Percentiles rank a stretch among this genome's conserved stretches.
phyloP scores from a whole-genome alignment of 2,329 filamentous ascomycete species.

The Pseudopithomyces maydicus region DNA sequence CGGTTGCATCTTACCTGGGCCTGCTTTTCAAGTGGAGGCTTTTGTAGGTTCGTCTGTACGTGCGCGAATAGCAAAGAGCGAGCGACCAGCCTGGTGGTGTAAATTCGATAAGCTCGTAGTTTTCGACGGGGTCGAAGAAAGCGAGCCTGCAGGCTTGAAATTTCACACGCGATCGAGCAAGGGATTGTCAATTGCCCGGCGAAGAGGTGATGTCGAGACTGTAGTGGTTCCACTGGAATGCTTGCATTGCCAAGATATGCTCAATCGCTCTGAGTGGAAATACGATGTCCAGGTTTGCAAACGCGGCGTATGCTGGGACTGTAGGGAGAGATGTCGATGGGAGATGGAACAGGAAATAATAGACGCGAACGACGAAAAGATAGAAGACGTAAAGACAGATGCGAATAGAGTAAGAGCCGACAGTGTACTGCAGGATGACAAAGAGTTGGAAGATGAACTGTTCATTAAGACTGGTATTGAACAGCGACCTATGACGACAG shows the following conservation, averaged over 20 bases:
- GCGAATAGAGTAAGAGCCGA: constrained; percentile 34
- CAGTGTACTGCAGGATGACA: constrained; percentile 34
- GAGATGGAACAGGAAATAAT: constrained; percentile 26
- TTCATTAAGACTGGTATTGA: constrained; percentile 30
- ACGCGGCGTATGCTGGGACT: constrained; percentile 41
- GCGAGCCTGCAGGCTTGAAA: constrained; percentile 15
- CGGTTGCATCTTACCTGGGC: constrained; percentile 37
- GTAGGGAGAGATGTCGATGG: constrained; percentile 40
- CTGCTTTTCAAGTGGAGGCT: constrained; percentile 21
- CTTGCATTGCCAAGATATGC: constrained; percentile 39
- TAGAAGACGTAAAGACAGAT: constrained; percentile 15
- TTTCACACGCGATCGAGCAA: constrained; percentile 35
- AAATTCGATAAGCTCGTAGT: constrained; percentile 41
- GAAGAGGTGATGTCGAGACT: constrained; percentile 33
- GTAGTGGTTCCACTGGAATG: constrained; percentile 39
- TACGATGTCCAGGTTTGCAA: constrained; percentile 41
- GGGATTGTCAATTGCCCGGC: constrained; percentile 35
- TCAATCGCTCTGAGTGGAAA: constrained; percentile 40
- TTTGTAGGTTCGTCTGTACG: constrained; percentile 35
- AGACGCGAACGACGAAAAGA: not conserved
- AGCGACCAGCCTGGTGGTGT: constrained; percentile 42
- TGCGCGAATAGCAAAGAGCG: constrained; percentile 27
- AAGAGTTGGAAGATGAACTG: constrained; percentile 21
- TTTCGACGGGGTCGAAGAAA: constrained; percentile 32
- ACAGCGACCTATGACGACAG: constrained; percentile 19